phyloP scores from a whole-genome alignment of 176 grass and related monocot species.

The Carex littledalei region DNA sequence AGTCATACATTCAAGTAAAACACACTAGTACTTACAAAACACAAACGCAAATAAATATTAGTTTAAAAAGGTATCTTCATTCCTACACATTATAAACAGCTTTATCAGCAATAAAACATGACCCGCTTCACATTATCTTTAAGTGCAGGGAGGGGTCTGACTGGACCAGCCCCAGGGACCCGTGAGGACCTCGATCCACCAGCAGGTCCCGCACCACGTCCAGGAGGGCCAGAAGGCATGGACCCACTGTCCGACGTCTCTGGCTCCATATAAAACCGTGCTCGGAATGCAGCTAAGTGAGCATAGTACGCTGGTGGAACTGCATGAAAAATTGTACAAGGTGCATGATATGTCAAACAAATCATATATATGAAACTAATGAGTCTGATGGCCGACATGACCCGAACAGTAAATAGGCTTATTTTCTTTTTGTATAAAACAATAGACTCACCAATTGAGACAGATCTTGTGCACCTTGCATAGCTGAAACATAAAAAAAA shows the following conservation, averaged over 20 bases:
- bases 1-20: background rate
- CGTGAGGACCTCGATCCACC: constrained; percentile 33
- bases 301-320: constrained; percentile 90
- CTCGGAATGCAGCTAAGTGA: constrained; percentile 76
- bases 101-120: constrained; percentile 82
- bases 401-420: background rate
- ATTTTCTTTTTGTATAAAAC: background rate
- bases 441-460: constrained; percentile 62
- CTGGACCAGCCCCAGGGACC: constrained; percentile 19
- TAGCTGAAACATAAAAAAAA: constrained; percentile 34
- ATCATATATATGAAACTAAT: background rate
- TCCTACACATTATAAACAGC: background rate
- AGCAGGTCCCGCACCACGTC: constrained; percentile 19
- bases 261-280: constrained; percentile 79
- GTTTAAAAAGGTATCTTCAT: background rate
- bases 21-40: background rate
- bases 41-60: too few relatives aligned
- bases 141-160: constrained; percentile 66
- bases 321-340: constrained; percentile 16
- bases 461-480: constrained; percentile 79
- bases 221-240: constrained; percentile 23
- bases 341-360: background rate
- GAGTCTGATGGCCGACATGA: background rate
- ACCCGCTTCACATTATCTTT: constrained; percentile 85
- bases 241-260: constrained; percentile 61